Base-by-base conservation (phyloP, 495 filamentous ascomycete genomes). In the Parathielavia appendiculata region DNA sequence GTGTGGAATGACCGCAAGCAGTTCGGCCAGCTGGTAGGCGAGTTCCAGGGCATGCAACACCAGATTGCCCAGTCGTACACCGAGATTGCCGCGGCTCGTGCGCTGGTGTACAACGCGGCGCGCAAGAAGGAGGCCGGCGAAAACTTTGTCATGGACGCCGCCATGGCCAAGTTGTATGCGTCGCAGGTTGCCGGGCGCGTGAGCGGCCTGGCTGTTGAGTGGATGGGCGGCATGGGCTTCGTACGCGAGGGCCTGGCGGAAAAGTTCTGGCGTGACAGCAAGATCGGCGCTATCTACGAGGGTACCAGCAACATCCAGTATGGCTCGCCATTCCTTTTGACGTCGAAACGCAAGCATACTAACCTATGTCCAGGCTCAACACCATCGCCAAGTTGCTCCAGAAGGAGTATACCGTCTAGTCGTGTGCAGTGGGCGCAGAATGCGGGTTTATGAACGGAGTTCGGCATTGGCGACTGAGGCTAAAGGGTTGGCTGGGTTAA, bases 11-110 rank as follows among this genome's bases (percentile, higher is more conserved):
- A 99, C 77, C 87, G 93, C 61, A 91, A 90, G 77, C 93, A 99
- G 75, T 99, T 99, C 71, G 91, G 95, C 49, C 81, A 91, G 68
- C 80, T 90, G 40, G 86, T 99, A 54, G 93, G 95, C 60, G 84
- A 90, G 66, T 99, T 99, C 81, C 93, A 98, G 76, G 92, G 90
- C 65, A 97, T 99, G 92, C 93, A 97, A 75, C 91, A 96, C 76
- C 95, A 99, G 80, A 83, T 99, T 53, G 93, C 93, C 0, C 93
- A 99, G 77, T 87, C 92, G 8, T 96, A 91, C 73, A 92, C 88
- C 16, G 92, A 97, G 73, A 96, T 97, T 63, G 76, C 83, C 23
- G 93, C 93, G 12, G 93, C 93, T 4, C 84, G 93, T 22, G 91
- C 90, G 5, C 79, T 99, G 3, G 91, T 99, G 35, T 97, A 88